Base-by-base conservation (phyloP, 352 stramenopile genomes). In the Lagenidium giganteum region DNA sequence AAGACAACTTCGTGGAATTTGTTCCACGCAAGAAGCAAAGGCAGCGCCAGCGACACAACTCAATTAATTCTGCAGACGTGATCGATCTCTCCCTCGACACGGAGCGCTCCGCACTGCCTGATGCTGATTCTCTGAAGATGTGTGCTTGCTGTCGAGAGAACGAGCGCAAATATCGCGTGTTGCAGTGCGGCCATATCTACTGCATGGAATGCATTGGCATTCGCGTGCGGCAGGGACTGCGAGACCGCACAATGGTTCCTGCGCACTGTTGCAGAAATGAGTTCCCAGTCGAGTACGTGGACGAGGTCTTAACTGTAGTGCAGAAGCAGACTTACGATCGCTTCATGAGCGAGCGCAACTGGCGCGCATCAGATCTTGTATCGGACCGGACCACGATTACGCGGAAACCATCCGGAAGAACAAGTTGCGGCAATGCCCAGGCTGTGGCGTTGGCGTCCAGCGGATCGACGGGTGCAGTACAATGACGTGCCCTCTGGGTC, bases 201-300 rank as follows among this genome's bases (percentile, higher is more conserved):
- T 91, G 79, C 42, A 45, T 35, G 2, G 30, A 54, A 3, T 89
- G 79, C 38, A 62, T 91, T 34, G 25, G 33, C 5, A 70, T 59
- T 27, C 69, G 75, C 14, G 76, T 62, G 51, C 57, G 65, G 20
- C 79, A 83, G 61, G 64, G 60, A 21, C 52, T 87, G 0, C 44
- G 47, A 3, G 69, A 91, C 43, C 70, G 78, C 9, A 60, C 61
- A 20, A 58, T 85, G 44, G 55, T 81, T 18, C 78, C 78, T 25
- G 66, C 73, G 13, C 75, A 83, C 42, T 91, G 75, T 61, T 91
- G 75, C 60, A 72, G 70, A 43, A 69, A 70, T 26, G 78, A 91
- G 11, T 81, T 83, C 22, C 78, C 78, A 0, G 41, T 38, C 14
- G 75, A 91, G n/a, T 88, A 87, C 43, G 64, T 91, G 11, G 36